Base-by-base conservation (phyloP, 345 rosid species). In the Camelina laxa region DNA sequence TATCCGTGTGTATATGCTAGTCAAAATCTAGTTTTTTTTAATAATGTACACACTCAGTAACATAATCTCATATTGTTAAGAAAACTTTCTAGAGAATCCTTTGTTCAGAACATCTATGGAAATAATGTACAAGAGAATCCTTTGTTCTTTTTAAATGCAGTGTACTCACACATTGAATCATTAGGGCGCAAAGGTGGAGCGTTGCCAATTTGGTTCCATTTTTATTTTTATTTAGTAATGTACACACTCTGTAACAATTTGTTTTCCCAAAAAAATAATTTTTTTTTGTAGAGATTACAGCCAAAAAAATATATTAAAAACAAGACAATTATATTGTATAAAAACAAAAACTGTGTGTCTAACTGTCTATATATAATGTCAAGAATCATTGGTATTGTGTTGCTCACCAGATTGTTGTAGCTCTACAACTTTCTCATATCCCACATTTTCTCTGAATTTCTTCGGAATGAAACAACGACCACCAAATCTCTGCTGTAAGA, bases 401-500 rank as follows among this genome's bases (percentile, higher is more conserved):
- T 16, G 44, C 39, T 62, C 59, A 45, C 51, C 53, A 53, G 70
- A 5, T 70, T 76, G 45, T 17, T 76, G 80, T 39, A 77, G 33
- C 80, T 72, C 81, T 27, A 87, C 81, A 49, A 94, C 87, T 74
- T 82, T 91, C 83, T 91, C 90, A 62, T 91, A 91, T 0, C 41
- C 85, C 57, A 67, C 50, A 58, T 76, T 80, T 53, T 50, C 81
- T 67, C 79, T 73, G 65, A 86, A 85, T 60, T 87, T 83, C 87
- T 55, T 82, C 4, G 91, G 89, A 75, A 94, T 63, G 60, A 94
- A 44, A 75, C 85, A 81, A 10, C 80, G 73, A 27, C 96, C 98
- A 12, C 95, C 91, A 39, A 63, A 84, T 55, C 70, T 77, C 85
- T 94, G 98, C 83, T 90, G 97, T 82, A 87, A 71, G 85, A 80